phyloP scores from a whole-genome alignment of 1,139 yeast genomes.

The Nakaseomyces kungkrabaensis region DNA sequence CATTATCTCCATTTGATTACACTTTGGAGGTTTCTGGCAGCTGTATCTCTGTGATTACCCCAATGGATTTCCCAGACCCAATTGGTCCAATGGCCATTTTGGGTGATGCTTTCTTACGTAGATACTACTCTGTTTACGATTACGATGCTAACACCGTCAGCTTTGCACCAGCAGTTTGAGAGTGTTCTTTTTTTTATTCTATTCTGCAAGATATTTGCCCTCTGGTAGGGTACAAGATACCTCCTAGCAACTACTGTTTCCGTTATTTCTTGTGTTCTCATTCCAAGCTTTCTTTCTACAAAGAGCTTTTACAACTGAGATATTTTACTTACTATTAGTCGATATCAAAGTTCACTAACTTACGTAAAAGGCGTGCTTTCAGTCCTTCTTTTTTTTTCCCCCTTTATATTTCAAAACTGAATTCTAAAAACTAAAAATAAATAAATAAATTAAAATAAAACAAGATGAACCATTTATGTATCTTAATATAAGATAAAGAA shows the following conservation, averaged over 20 bases:
- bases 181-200: neutral
- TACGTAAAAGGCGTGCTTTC: neutral
- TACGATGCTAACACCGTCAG: slow-evolving; percentile 86
- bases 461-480: neutral
- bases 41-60: slow-evolving; percentile 91
- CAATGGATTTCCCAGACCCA: slow-evolving; percentile 95
- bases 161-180: slow-evolving; percentile 57
- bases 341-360: too few relatives aligned
- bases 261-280: too few relatives aligned
- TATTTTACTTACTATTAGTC: too few relatives aligned
- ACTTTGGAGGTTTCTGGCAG: slow-evolving; percentile 88
- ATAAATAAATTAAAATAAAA: too few relatives aligned
- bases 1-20: slow-evolving; percentile 80
- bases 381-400: neutral
- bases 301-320: too few relatives aligned
- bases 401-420: neutral
- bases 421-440: neutral
- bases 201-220: neutral
- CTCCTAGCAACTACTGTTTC: neutral
- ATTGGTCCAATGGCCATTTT: slow-evolving; percentile 92
- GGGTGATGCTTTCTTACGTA: slow-evolving; percentile 96
- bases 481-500: neutral
- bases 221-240: neutral
- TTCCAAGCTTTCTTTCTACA: too few relatives aligned
- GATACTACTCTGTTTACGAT: slow-evolving; percentile 87